Percentiles rank a stretch among this genome's conserved stretches.
Evolutionary conservation across 2,329 filamentous ascomycete species (phyloP).

Genomic region (Calonectria hongkongensis): DNA sequence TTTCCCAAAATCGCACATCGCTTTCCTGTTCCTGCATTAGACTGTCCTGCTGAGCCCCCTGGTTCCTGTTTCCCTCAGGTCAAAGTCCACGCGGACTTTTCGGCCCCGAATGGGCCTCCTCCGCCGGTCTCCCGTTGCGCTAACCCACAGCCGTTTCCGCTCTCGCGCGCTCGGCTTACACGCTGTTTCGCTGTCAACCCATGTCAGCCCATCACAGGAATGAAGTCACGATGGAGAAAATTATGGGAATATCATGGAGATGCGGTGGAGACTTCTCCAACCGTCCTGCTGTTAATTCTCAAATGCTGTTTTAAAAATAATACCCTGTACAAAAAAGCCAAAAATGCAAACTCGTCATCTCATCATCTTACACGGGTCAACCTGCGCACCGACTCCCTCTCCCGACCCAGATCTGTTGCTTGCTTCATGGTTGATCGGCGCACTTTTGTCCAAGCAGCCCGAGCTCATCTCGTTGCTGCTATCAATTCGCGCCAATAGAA

Average conservation of each 20-base stretch:
- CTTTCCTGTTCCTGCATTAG: slow-evolving; percentile 31
- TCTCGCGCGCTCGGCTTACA: not conserved
- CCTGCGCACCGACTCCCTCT: slow-evolving; percentile 4
- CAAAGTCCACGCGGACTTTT: slow-evolving; percentile 13
- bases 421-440: not conserved
- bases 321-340: slow-evolving; percentile 15
- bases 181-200: slow-evolving; percentile 9
- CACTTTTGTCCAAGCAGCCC: slow-evolving; percentile 22
- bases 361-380: slow-evolving; percentile 37
- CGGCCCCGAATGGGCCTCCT: not conserved
- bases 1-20: slow-evolving; percentile 16
- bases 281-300: slow-evolving; percentile 9
- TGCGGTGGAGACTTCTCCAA: slow-evolving; percentile 11
- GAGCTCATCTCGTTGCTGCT: not conserved
- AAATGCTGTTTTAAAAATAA: slow-evolving; percentile 26
- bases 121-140: slow-evolving; percentile 2
- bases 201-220: not conserved
- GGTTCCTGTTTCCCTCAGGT: slow-evolving; percentile 17
- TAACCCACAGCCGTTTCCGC: slow-evolving; percentile 16
- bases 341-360: slow-evolving; percentile 29
- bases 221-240: not conserved
- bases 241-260: slow-evolving; percentile 18
- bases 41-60: not conserved
- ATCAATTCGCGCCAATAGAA: slow-evolving; percentile 3
- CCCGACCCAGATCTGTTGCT: slow-evolving; percentile 3